Base-by-base conservation (phyloP, 2,329 filamentous ascomycete genomes). In the Hypomyces perniciosus region DNA sequence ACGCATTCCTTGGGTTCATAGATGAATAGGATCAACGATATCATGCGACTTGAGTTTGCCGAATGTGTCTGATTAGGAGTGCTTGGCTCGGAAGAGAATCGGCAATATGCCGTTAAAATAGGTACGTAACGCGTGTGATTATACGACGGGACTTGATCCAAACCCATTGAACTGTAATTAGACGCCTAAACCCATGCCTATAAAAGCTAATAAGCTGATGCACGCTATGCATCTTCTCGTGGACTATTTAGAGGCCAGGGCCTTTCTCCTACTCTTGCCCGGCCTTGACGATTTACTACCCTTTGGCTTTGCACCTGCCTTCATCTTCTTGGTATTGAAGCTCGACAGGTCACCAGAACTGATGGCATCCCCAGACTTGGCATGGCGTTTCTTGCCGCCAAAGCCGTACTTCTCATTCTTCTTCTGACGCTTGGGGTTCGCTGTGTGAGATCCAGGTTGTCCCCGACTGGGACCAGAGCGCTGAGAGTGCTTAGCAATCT, bases 351-450 rank as follows among this genome's bases (percentile, higher is more conserved):
- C 93, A 54, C 82, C 85, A 43, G 84, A 90, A 57, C 88, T 95
- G 55, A 79, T 66, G 44, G 91, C 90, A 70, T 96, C 91, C 59
- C 90, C 90, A 54, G 90, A 96, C 81, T 99, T 99, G 51, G 79
- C 72, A 67, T 90, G 84, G 50, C 86, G 79, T 79, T 99, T 99
- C 83, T 96, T 96, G 61, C 93, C 93, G 54, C 93, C 93, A 64
- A 92, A 96, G 27, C 93, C 93, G 68, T 85, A 97, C 74, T 96
- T 96, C 58, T 88, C 80, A 66, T 99, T 85, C 76, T 95, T 96
- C 83, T 95, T 96, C 67, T 87, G 81, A 54, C 93, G 85, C 77
- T 97, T 97, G 56, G 67, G 62, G 65, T 84, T 86, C 28, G 73
- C 69, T 27, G 55, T 59, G 39, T 57, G 60, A 29, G 54, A 52